Evolutionary conservation across 2,329 filamentous ascomycete genomes (phyloP), one percentile per base, ranked within the genome.

Genomic region (Zymoseptoria crescenta): DNA sequence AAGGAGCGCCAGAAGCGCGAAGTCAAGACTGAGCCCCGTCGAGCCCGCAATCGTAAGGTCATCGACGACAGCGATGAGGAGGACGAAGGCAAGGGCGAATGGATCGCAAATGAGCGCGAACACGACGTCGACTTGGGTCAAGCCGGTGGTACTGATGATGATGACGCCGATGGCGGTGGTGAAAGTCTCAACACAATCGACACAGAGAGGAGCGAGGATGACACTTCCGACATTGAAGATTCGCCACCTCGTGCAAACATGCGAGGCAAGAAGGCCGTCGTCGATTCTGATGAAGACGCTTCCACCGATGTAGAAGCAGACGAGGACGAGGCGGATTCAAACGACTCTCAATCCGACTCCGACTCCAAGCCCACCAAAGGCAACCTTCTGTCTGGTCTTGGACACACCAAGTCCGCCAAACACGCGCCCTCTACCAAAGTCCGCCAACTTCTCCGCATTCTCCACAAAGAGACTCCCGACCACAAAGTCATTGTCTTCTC

Each of bases 401-500:
- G 56, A 13, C 49, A 56, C 50, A 65, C 65, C 48, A 64, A 61
- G 52, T 66, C 63, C n/a, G 59, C 67, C n/a, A 60, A 78, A 28
- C 79, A 88, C 35, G 77, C 83, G 27, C 82, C 85, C 1, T 99
- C 94, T 0, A 93, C 94, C 67, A 99, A 99, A 77, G 95, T 99
- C 69, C 86, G 88, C 51, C 86, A 94, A 67, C 81, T 97, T 20
- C 83, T 96, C 69, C 81, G 85, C 61, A 89, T 99, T 55, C 83
- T 99, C 8, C 83, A 86, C 64, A 84, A 84, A 51, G 94, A 99
- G 74, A 86, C 86, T 0, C 78, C 81, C 1, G 81, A 91, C 60
- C 90, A 96, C 81, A 99, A 99, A 72, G 96, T 96, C 71, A 99
- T 99, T 69, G 91, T 99, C 64, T 99, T 99, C 76, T 96, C 91